Percentiles rank a stretch among this genome's conserved stretches.
Conservation (phyloP, 2,329 filamentous ascomycete genomes). For the Pleurostoma richardsiae region DNA sequence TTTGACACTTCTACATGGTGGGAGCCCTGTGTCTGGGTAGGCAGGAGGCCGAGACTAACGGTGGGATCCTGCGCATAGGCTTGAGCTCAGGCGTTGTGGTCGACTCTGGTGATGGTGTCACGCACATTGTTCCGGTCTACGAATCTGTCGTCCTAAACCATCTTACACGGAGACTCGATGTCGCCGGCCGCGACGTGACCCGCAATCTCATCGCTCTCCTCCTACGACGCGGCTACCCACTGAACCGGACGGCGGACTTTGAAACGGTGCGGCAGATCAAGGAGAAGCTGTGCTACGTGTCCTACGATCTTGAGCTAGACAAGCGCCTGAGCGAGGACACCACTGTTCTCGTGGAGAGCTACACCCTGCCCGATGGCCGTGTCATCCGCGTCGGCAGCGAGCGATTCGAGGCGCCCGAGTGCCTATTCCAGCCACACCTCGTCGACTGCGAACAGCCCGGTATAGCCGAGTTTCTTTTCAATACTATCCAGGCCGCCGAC, state of each 20-base stretch:
- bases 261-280: slow-evolving; percentile 99
- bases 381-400: slow-evolving; percentile 96
- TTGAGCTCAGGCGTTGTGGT: slow-evolving; percentile 94
- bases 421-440: slow-evolving; percentile 95
- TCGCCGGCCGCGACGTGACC: slow-evolving; percentile 96
- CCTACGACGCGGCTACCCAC: slow-evolving; percentile 86
- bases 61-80: slow-evolving; percentile 39
- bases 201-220: slow-evolving; percentile 95
- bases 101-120: slow-evolving; percentile 96
- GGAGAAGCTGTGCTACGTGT: slow-evolving; percentile 99
- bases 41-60: background rate
- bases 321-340: slow-evolving; percentile 96
- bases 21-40: background rate
- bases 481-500: slow-evolving; percentile 94
- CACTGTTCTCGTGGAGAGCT: slow-evolving; percentile 93
- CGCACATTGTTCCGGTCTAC: slow-evolving; percentile 97
- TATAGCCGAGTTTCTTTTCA: slow-evolving; percentile 96
- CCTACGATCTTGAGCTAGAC: slow-evolving; percentile 94
- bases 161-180: slow-evolving; percentile 87
- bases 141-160: slow-evolving; percentile 98
- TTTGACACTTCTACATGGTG: slow-evolving; percentile 2
- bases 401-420: slow-evolving; percentile 96
- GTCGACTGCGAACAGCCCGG: slow-evolving; percentile 97
- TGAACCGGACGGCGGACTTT: slow-evolving; percentile 98
- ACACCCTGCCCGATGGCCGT: slow-evolving; percentile 92